phyloP scores from a whole-genome alignment of 345 rosid species.

The Turritis glabra region DNA sequence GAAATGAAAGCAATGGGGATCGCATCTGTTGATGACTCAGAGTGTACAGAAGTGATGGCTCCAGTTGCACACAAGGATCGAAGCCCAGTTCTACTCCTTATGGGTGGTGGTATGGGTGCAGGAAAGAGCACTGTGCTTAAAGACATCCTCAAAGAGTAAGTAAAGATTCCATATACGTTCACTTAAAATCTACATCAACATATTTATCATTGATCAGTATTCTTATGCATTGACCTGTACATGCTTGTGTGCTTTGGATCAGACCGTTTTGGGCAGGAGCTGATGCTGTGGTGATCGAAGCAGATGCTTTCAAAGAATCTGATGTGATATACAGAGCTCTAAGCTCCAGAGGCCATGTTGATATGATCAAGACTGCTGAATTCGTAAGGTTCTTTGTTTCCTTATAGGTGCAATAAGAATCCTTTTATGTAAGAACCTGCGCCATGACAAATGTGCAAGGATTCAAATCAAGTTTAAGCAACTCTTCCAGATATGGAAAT shows the following conservation, averaged over 20 bases:
- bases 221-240: slow-evolving; percentile 1
- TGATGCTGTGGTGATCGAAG: slow-evolving; percentile 89
- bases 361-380: slow-evolving; percentile 91
- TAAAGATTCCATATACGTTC: background rate
- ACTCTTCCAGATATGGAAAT: slow-evolving; percentile 4
- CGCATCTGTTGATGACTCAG: slow-evolving; percentile 55
- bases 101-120: slow-evolving; percentile 99
- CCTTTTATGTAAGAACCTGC: background rate
- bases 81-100: slow-evolving; percentile 88
- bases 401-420: slow-evolving; percentile 19
- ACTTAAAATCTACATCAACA: slow-evolving; percentile 4
- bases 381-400: slow-evolving; percentile 49
- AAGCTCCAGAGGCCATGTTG: slow-evolving; percentile 82
- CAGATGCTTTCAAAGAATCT: slow-evolving; percentile 96
- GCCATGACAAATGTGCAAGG: background rate
- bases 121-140: slow-evolving; percentile 97
- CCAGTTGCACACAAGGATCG: slow-evolving; percentile 85
- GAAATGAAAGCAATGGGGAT: slow-evolving; percentile 91
- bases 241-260: slow-evolving; percentile 13
- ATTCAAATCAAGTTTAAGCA: slow-evolving; percentile 16
- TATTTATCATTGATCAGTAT: background rate
- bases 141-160: slow-evolving; percentile 90
- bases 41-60: slow-evolving; percentile 84
- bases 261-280: slow-evolving; percentile 97
- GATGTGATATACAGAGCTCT: slow-evolving; percentile 90